Evolutionary conservation across 1,139 yeast species (phyloP), one percentile per base, ranked within the genome.

Genomic region (Magnusiomyces fungicola): DNA sequence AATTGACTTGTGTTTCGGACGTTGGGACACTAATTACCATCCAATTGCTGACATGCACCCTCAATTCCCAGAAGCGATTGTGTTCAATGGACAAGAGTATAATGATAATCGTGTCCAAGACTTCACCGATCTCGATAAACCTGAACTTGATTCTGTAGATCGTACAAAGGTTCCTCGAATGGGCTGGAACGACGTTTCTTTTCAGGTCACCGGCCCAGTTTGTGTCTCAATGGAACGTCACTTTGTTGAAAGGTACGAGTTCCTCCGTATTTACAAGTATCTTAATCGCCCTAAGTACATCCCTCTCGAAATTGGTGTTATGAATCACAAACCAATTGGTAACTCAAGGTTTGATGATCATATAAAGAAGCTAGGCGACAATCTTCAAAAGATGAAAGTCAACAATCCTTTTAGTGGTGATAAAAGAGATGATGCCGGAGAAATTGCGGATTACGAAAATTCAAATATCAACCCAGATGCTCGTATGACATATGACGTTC

Each of bases 1-100:
- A 37, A 74, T 79, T 54, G 84, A 79, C 61, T 67, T 79, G 49
- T 79, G 84, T 59, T 79, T 71, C 57, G 84, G 84, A 32, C 70
- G 84, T 57, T 79, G 67, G 59, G 84, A 79, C 63, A 77, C 83
- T 0, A 81, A 83, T 2, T 83, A 79, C 58, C 84, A 79, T 63
- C 56, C 57, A 6, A 50, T 49, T 46, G 50, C 54, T 21, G 54
- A 51, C 34, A 33, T 43, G 33, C 52, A 55, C 30, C 56, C 57
- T 9, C 49, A 53, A 14, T 40, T 47, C 25, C 50, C 50, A 1
- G 51, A 53, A 19, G 56, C 52, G 10, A 49, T 51, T n/a, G 48
- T 54, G 3, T 54, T 38, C 41, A 37, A 40, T 25, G 56, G 56
- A 18, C 56, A 54, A 44, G 56, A 54, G 19, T 54, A 54, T 41